Conservation (phyloP, 331 rosid genomes). For the Saraca asoca region DNA sequence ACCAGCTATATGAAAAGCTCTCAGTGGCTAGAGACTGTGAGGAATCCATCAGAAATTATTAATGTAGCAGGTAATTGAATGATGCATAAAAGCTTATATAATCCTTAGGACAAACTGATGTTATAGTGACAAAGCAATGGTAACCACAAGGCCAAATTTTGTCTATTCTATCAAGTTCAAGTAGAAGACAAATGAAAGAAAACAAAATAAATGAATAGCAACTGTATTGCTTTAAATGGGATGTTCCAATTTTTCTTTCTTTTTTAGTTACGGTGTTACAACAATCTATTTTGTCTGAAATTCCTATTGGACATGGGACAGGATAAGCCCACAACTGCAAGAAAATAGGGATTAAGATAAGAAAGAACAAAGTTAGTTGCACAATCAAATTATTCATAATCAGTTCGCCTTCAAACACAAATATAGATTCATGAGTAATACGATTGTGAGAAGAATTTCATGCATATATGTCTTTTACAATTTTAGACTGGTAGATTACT, state of each 20-base stretch:
- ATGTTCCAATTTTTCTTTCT: constrained; percentile 27
- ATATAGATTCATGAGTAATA: too few species aligned
- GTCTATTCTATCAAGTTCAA: constrained; percentile 54
- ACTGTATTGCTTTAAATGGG: constrained; percentile 37
- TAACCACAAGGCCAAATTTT: constrained; percentile 48
- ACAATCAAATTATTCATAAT: too few species aligned
- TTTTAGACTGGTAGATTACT: too few species aligned
- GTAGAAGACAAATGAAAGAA: constrained; percentile 62
- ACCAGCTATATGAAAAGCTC: constrained; percentile 71
- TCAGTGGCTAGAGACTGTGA: constrained; percentile 59
- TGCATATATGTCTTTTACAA: too few species aligned
- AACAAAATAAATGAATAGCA: constrained; percentile 30
- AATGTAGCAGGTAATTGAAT: background rate
- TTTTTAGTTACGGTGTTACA: constrained; percentile 29
- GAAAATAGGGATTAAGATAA: background rate
- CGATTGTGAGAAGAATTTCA: too few species aligned
- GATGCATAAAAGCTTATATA: constrained; percentile 31
- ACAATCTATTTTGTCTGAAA: constrained; percentile 13
- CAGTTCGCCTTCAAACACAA: too few species aligned
- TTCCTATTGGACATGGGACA: constrained; percentile 7
- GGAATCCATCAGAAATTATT: constrained; percentile 40
- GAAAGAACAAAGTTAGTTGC: too few species aligned
- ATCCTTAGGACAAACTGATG: constrained; percentile 28
- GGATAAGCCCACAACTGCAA: constrained; percentile 21
- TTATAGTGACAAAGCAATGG: constrained; percentile 48